These are phyloP conservation scores for Hymenoscyphus scutula DNA, from an alignment of 2,329 filamentous ascomycete genomes.

Conservation along the genomic window DNA sequence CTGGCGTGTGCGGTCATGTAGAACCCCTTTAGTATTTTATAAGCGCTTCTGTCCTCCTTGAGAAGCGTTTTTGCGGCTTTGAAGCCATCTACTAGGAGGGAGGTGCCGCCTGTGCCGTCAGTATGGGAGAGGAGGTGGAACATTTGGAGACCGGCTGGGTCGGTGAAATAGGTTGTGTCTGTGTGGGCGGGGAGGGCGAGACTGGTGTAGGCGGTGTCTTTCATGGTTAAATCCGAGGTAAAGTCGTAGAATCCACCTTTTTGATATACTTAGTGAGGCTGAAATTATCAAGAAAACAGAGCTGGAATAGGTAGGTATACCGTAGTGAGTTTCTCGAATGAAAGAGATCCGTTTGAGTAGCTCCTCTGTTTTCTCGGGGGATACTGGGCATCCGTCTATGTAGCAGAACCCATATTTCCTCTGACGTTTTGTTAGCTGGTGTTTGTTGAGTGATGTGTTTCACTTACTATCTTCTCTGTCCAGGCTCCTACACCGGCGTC, in stretches of 20 bases:
- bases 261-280: constrained; percentile 15
- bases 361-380: constrained; percentile 68
- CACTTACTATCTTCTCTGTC: constrained; percentile 61
- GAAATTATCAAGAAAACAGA: neutral
- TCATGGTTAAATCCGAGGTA: constrained; percentile 79
- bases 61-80: constrained; percentile 62
- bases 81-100: constrained; percentile 85
- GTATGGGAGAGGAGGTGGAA: constrained; percentile 89
- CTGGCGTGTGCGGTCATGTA: constrained; percentile 77
- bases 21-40: constrained; percentile 53
- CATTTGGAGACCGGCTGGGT: constrained; percentile 85
- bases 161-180: constrained; percentile 93
- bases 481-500: constrained; percentile 57
- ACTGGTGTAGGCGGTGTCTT: constrained; percentile 90
- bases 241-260: constrained; percentile 77
- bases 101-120: constrained; percentile 66
- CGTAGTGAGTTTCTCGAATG: constrained; percentile 89
- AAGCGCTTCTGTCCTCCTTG: constrained; percentile 53
- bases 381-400: constrained; percentile 66
- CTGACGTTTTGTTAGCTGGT: constrained; percentile 43
- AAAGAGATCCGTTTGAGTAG: constrained; percentile 80
- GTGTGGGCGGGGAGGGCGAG: constrained; percentile 81
- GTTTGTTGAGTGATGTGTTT: neutral
- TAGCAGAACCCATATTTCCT: constrained; percentile 73
- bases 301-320: constrained; percentile 41